Conservation (phyloP, 2,329 filamentous ascomycete species). For the Colletotrichum abscissum region DNA sequence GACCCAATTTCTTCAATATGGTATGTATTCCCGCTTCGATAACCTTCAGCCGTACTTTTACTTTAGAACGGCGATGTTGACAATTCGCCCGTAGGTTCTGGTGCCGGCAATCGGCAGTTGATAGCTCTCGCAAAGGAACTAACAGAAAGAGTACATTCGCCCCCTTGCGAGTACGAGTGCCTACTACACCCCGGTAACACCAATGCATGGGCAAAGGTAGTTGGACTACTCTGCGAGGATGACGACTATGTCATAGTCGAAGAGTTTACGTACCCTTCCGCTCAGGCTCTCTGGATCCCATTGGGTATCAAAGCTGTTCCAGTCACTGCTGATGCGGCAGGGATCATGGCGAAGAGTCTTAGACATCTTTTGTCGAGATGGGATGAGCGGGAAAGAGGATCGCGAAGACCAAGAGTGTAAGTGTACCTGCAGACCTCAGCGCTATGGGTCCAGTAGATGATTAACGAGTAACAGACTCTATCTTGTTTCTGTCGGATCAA, state of each 20-base stretch:
- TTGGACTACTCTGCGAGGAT: conserved; percentile 43
- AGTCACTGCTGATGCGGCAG: conserved; percentile 41
- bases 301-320: conserved; percentile 41
- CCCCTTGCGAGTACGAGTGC: conserved; percentile 38
- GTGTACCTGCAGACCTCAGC: neutral
- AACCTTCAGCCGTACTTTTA: neutral
- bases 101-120: conserved; percentile 37
- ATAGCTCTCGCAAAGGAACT: conserved; percentile 36
- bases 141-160: conserved; percentile 38
- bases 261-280: conserved; percentile 45
- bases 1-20: neutral
- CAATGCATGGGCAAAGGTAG: conserved; percentile 46
- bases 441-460: neutral
- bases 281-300: conserved; percentile 45
- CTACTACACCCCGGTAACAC: conserved; percentile 45
- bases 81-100: neutral
- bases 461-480: conserved; percentile 37
- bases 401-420: conserved; percentile 37
- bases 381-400: conserved; percentile 34
- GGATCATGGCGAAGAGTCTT: conserved; percentile 39
- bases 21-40: neutral
- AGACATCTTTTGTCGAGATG: conserved; percentile 39
- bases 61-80: neutral
- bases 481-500: conserved; percentile 67
- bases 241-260: conserved; percentile 44